Evolutionary conservation across 192 early-diverging fungal genomes (phyloP), one percentile per base, ranked within the genome.

Genomic region (Powellomyces hirtus): DNA sequence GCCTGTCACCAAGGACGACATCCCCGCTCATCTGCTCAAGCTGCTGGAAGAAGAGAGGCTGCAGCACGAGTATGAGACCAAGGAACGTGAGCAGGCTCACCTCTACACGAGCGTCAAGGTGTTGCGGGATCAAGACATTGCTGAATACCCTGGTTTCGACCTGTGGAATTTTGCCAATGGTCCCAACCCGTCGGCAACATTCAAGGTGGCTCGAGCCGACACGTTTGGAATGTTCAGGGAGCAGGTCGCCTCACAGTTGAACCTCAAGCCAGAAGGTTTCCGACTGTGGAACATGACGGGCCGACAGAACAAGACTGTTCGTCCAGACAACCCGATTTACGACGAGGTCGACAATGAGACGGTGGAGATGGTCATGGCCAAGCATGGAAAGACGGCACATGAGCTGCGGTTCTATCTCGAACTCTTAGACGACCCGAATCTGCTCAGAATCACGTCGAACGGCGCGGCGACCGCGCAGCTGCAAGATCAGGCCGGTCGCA

Each of bases 301-400:
- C 20, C 88, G 97, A 4, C 88, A 95, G 73, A 99, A 99, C 80
- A 89, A 89, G 73, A 98, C 97, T 2, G 68, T 92, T 24, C 85
- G 97, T 38, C 90, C 90, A 8, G 95, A 97, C 66, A 83, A 90
- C 53, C 69, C 79, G 14, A 77, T 80, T 29, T 14, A 16, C 18
- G 53, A 56, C 18, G 31, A 33, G 3, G 16, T 27, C 53, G 53
- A 56, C 31, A 56, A 16, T 6, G 5, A 27, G 29, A 60, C 34
- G 36, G 29, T 60, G 16, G 36, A 40, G 13, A 66, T 81, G 68
- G 78, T 76, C 26, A 22, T 40, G 6, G 56, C 75, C 8, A 75
- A 76, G 56, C 45, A 61, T 36, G 30, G 55, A 38, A 79, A 77
- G 44, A 27, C 22, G 14, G 34, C 51, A 0, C 33, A 26, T 11